These are phyloP conservation scores for Fusarium albosuccineum DNA, from an alignment of 2,329 filamentous ascomycete genomes.

Conservation along the genomic window DNA sequence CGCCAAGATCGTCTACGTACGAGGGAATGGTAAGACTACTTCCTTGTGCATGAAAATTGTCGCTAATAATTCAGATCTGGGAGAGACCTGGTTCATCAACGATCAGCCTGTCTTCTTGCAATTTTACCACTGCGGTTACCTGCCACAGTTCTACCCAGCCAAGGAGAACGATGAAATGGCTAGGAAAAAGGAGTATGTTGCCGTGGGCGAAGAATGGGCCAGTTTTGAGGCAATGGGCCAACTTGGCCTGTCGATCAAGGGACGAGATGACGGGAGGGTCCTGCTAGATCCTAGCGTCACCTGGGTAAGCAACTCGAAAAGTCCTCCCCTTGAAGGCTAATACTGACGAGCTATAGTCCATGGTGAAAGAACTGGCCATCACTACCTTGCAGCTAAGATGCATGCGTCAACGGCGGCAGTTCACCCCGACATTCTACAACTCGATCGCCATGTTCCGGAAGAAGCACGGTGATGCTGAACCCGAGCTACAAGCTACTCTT, in stretches of 20 bases:
- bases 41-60: rapidly evolving
- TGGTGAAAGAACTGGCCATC: conserved; percentile 24
- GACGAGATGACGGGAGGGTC: conserved; percentile 14
- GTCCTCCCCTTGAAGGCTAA: too few relatives aligned
- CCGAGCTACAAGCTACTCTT: rapidly evolving
- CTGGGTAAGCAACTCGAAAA: conserved; percentile 6
- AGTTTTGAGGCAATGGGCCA: conserved; percentile 24
- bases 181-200: conserved; percentile 21
- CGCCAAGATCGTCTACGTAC: conserved; percentile 22
- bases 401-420: conserved; percentile 29
- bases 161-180: conserved; percentile 3
- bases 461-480: background rate
- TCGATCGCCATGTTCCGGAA: conserved; percentile 12
- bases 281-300: conserved; percentile 15
- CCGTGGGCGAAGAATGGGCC: conserved; percentile 29
- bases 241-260: conserved; percentile 8
- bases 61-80: conserved; percentile 16
- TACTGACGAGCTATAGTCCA: conserved; percentile 1
- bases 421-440: conserved; percentile 22
- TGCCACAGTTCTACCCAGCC: conserved; percentile 23
- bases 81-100: conserved; percentile 34
- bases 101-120: conserved; percentile 26
- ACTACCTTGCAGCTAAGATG: conserved; percentile 25
- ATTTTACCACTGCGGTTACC: conserved; percentile 28
- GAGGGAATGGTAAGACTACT: conserved; percentile 19